Evolutionary conservation across 2,329 filamentous ascomycete genomes (phyloP).

Genomic region (Aspergillus quadrilineatus): DNA sequence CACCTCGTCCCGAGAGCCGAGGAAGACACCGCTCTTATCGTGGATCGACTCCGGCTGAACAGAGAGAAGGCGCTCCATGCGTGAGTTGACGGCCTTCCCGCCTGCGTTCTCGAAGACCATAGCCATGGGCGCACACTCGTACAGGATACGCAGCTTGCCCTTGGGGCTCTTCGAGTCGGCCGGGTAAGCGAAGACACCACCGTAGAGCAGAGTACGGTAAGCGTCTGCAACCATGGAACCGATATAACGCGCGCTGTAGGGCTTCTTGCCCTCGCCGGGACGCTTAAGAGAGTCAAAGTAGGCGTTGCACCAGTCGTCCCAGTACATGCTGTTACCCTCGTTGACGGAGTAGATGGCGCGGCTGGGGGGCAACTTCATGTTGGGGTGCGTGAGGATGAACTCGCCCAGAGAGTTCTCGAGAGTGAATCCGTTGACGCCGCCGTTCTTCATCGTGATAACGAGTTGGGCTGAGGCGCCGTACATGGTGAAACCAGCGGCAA

Average conservation of each 20-base stretch:
- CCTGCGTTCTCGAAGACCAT: slow-evolving; percentile 99
- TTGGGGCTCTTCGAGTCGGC: slow-evolving; percentile 98
- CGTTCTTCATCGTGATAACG: slow-evolving; percentile 93
- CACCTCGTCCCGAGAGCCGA: slow-evolving; percentile 91
- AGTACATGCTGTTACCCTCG: slow-evolving; percentile 97
- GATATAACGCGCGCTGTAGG: slow-evolving; percentile 93
- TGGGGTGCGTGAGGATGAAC: slow-evolving; percentile 95
- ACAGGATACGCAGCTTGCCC: slow-evolving; percentile 94
- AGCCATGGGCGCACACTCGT: slow-evolving; percentile 98
- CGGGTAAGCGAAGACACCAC: slow-evolving; percentile 95
- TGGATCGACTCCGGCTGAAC: slow-evolving; percentile 91
- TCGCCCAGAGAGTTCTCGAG: slow-evolving; percentile 95
- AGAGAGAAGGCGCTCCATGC: slow-evolving; percentile 86
- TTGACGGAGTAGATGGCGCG: slow-evolving; percentile 96
- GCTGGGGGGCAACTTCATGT: slow-evolving; percentile 82
- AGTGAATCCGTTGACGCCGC: slow-evolving; percentile 94
- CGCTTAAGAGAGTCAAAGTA: slow-evolving; percentile 91
- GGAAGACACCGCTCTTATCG: slow-evolving; percentile 91
- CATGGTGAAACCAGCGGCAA: slow-evolving; percentile 99
- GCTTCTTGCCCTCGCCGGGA: slow-evolving; percentile 70
- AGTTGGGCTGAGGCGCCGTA: slow-evolving; percentile 96
- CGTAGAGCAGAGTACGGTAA: slow-evolving; percentile 91
- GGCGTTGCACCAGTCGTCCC: slow-evolving; percentile 80
- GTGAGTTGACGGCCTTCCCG: slow-evolving; percentile 85
- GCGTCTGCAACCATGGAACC: slow-evolving; percentile 98